phyloP scores from a whole-genome alignment of 129 eudicot species.

The Artemisia argyi region DNA sequence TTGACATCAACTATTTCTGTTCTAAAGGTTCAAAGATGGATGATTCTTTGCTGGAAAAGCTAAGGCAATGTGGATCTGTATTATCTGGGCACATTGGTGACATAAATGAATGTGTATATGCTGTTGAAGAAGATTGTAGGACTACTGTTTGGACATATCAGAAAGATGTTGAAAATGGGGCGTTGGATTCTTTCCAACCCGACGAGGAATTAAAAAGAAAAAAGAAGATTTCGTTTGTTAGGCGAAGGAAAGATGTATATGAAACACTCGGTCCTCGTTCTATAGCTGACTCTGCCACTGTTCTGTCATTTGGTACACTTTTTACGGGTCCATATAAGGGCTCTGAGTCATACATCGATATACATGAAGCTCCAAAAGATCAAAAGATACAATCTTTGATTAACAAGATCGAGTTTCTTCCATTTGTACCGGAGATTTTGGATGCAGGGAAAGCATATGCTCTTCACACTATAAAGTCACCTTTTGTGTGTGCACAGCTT shows the following conservation, averaged over 20 bases:
- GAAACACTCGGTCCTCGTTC: conserved; percentile 79
- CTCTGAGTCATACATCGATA: conserved; percentile 84
- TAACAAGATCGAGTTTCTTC: conserved; percentile 66
- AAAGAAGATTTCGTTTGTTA: conserved; percentile 65
- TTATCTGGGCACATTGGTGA: conserved; percentile 59
- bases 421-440: conserved; percentile 68
- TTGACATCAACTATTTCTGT: conserved; percentile 49
- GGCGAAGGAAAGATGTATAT: conserved; percentile 70
- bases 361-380: conserved; percentile 72
- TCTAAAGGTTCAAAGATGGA: conserved; percentile 32
- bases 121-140: conserved; percentile 86
- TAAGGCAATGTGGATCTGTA: conserved; percentile 65
- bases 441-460: conserved; percentile 73
- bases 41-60: conserved; percentile 41
- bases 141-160: conserved; percentile 86
- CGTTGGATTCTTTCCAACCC: conserved; percentile 81
- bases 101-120: conserved; percentile 58
- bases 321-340: conserved; percentile 84
- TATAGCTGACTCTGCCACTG: conserved; percentile 48
- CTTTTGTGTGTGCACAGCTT: conserved; percentile 92
- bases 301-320: conserved; percentile 79
- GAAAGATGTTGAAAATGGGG: conserved; percentile 53
- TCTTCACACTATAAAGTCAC: conserved; percentile 50
- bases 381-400: conserved; percentile 60
- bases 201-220: conserved; percentile 83